Conservation (phyloP, 306 rosid species). For the Abrus pulchellus region DNA sequence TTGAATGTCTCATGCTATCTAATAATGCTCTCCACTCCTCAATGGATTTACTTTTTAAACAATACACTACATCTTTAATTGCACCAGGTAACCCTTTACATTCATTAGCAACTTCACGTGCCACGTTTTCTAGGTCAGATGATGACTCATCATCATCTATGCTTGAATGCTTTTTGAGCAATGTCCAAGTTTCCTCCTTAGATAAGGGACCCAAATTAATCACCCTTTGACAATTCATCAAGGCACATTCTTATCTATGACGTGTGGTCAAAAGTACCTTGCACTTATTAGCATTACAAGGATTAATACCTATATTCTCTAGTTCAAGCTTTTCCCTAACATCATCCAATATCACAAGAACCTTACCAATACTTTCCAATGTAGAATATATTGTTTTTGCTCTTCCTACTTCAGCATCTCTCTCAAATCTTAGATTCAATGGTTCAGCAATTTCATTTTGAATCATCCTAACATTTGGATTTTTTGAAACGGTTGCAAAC, state of each 20-base stretch:
- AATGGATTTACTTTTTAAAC: background rate
- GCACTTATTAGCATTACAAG: background rate
- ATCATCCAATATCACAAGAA: slow-evolving; percentile 46
- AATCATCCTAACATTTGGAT: background rate
- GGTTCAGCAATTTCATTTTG: slow-evolving; percentile 37
- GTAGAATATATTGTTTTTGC: background rate
- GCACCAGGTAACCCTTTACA: background rate
- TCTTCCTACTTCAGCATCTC: slow-evolving; percentile 4
- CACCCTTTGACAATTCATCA: slow-evolving; percentile 19
- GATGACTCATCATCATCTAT: background rate
- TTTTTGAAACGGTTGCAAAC: slow-evolving; percentile 31
- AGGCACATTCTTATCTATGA: background rate
- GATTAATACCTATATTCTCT: slow-evolving; percentile 17
- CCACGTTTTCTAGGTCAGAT: background rate
- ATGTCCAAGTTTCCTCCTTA: background rate
- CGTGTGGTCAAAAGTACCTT: slow-evolving; percentile 32
- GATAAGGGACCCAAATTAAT: background rate
- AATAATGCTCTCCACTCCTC: slow-evolving; percentile 9
- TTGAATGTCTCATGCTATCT: background rate
- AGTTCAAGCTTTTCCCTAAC: background rate
- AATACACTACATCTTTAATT: background rate
- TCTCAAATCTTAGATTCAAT: background rate
- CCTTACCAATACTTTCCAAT: background rate
- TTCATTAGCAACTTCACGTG: background rate
- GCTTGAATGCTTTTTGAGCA: background rate